Percentiles rank a stretch among this genome's conserved stretches.
Conservation (phyloP, 306 rosid genomes). For the Parietaria judaica region DNA sequence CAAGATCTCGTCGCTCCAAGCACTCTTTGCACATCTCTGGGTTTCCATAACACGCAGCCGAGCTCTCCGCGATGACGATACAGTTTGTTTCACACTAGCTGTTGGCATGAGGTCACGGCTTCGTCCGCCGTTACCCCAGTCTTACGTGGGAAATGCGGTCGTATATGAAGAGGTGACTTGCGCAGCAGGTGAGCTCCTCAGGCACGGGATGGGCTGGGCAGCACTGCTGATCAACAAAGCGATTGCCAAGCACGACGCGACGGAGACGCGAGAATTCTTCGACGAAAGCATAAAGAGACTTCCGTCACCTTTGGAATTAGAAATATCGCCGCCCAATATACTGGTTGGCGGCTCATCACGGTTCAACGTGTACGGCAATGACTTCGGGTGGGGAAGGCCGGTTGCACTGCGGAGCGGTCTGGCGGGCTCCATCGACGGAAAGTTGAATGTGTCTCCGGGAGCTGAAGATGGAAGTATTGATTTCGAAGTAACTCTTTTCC, state of each 20-base stretch:
- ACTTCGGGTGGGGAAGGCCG: constrained; percentile 24
- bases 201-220: constrained; percentile 23
- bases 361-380: neutral
- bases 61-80: constrained; percentile 5
- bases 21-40: constrained; percentile 36
- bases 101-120: constrained; percentile 9
- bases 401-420: constrained; percentile 32
- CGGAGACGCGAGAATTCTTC: too few relatives aligned
- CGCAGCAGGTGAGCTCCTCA: constrained; percentile 26
- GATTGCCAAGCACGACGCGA: constrained; percentile 1
- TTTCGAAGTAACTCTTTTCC: constrained; percentile 26
- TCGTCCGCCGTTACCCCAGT: constrained; percentile 10
- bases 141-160: constrained; percentile 28
- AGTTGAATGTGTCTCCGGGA: constrained; percentile 22
- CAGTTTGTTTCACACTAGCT: neutral
- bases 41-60: constrained; percentile 15
- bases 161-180: neutral
- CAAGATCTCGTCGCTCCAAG: constrained; percentile 20
- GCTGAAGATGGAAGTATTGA: constrained; percentile 38
- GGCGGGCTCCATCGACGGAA: constrained; percentile 12
- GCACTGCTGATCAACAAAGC: constrained; percentile 32
- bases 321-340: neutral
- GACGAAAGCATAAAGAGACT: too few relatives aligned
- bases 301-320: neutral
- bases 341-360: constrained; percentile 8